Evolutionary conservation across 768 basidiomycete species (phyloP), one percentile per base, ranked within the genome.

Genomic region (Lentinus brumalis): DNA sequence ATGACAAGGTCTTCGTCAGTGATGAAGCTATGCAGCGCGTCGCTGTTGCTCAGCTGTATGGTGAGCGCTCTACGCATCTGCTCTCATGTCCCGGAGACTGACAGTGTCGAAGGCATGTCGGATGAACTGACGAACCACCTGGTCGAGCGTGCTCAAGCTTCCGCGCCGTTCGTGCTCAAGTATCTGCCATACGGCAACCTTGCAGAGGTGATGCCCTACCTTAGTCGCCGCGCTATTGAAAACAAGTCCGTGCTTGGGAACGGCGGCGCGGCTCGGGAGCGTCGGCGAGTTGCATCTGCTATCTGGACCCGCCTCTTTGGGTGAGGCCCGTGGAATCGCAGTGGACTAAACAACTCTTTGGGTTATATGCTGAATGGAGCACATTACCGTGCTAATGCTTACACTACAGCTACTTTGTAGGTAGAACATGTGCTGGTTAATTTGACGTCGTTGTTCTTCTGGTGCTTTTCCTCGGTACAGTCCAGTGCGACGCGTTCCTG

Each of bases 181-280:
- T 88, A 91, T 63, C 77, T 92, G 7, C 92, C 91, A 0, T 93
- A 92, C 61, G 92, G 92, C 8, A 79, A 84, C 1, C 74, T 93
- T 4, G 74, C 78, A 1, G 89, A 92, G 67, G 89, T 86, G 35
- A 88, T 97, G 86, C 94, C 96, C 0, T 98, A 96, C 73, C 83
- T 97, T 12, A 83, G 88, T 32, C 83, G 94, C 26, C 82, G 96
- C 14, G 95, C 94, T 0, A 87, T 94, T 42, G 95, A 97, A 85
- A 97, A 98, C 78, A 96, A 94, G 74, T 88, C 88, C 1, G 81
- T 97, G 1, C 83, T 98, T 35, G 90, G 88, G 15, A 78, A 83
- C n/a, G 90, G 89, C 2, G 85, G 81, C 8, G 92, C 93, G 0
- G 74, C 76, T 2, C 77, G 77, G n/a, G 92, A 93, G 71, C 77